phyloP scores from a whole-genome alignment of 352 stramenopile genomes.

The Phytophthora megakarya region DNA sequence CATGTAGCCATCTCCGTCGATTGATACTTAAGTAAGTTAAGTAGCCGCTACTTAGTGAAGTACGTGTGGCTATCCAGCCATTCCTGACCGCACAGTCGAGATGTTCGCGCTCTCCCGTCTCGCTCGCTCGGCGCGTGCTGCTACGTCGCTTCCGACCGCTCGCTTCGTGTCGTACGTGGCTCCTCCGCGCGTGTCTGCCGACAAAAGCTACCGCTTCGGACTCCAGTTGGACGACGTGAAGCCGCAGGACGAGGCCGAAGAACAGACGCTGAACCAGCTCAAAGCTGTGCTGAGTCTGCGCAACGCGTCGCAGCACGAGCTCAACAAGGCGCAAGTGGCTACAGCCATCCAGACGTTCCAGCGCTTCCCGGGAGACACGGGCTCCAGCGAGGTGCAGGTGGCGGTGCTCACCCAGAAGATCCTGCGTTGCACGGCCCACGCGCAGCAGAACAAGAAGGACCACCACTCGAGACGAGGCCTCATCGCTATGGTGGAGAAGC shows the following conservation, averaged over 20 bases:
- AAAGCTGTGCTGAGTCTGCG: slow-evolving; percentile 72
- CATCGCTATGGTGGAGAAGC: slow-evolving; percentile 87
- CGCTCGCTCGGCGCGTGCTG: slow-evolving; percentile 20
- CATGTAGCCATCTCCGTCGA: too few species aligned
- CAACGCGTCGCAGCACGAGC: slow-evolving; percentile 82
- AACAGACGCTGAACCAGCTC: slow-evolving; percentile 54
- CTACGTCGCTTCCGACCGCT: slow-evolving; percentile 1
- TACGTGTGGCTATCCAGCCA: slow-evolving; percentile 16
- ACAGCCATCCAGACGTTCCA: slow-evolving; percentile 86
- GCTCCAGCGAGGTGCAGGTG: slow-evolving; percentile 87
- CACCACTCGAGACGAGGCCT: slow-evolving; percentile 86
- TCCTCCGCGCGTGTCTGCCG: slow-evolving; percentile 54
- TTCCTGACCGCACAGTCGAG: slow-evolving; percentile 20
- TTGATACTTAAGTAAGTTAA: too few species aligned
- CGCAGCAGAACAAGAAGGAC: slow-evolving; percentile 85
- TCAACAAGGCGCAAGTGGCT: slow-evolving; percentile 84
- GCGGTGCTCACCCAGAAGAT: slow-evolving; percentile 89
- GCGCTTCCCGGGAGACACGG: slow-evolving; percentile 85
- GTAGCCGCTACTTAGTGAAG: too few species aligned
- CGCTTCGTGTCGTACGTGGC: slow-evolving; percentile 69
- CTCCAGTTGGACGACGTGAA: slow-evolving; percentile 58
- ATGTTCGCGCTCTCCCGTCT: slow-evolving; percentile 58
- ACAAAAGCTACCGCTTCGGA: slow-evolving; percentile 69
- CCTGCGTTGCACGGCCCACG: slow-evolving; percentile 74
- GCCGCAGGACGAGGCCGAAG: slow-evolving; percentile 46